phyloP scores from a whole-genome alignment of 345 rosid species.

The Rhodamnia rubescens region DNA sequence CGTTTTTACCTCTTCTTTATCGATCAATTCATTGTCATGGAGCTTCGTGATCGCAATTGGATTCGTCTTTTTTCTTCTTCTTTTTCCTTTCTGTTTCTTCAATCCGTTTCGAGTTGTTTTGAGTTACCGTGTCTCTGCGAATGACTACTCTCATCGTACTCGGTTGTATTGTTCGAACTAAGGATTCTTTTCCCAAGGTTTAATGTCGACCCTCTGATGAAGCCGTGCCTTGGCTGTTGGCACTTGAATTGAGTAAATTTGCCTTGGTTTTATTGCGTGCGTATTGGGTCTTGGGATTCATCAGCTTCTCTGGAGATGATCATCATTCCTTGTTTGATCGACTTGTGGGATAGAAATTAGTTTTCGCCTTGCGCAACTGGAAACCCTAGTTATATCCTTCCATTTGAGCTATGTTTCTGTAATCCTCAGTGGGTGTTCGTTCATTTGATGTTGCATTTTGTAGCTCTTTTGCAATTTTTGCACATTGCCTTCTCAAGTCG shows the following conservation, averaged over 20 bases:
- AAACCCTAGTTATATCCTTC: not conserved
- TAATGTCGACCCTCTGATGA: not conserved
- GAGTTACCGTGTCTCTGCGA: not conserved
- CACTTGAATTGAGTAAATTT: not conserved
- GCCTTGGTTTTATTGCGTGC: not conserved
- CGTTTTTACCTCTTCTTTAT: not conserved
- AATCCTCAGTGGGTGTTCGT: not conserved
- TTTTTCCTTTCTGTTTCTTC: not conserved
- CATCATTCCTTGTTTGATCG: not conserved
- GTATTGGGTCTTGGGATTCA: not conserved
- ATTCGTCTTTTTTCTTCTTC: not conserved
- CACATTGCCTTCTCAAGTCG: not conserved
- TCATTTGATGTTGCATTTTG: not conserved
- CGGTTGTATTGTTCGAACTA: not conserved
- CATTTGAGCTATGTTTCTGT: not conserved
- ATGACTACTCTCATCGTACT: not conserved
- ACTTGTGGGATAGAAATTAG: not conserved
- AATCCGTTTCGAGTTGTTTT: not conserved
- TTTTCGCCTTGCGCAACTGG: not conserved
- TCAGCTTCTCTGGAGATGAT: not conserved
- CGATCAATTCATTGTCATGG: not conserved
- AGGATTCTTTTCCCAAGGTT: not conserved
- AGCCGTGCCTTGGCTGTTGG: not conserved
- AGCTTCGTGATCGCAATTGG: not conserved
- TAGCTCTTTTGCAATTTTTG: not conserved